A percentile compares a stretch with the other conserved stretches of the same genome.
Evolutionary conservation across 2,329 filamentous ascomycete species (phyloP).

Genomic region (Lomentospora prolificans): DNA sequence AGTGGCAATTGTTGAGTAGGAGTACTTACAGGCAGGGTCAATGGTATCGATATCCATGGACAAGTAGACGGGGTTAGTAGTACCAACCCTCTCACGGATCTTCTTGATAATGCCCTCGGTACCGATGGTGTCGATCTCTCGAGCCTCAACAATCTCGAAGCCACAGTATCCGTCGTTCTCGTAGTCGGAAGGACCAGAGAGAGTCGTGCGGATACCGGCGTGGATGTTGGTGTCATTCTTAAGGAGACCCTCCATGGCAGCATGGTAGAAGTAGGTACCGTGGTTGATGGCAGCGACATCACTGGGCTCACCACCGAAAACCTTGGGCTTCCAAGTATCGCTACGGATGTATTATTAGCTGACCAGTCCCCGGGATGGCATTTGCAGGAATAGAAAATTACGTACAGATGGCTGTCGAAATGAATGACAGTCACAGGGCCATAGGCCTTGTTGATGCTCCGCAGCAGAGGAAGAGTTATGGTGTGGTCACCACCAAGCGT

Average conservation of each 20-base stretch:
- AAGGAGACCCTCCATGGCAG: constrained; percentile 65
- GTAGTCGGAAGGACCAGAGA: constrained; percentile 70
- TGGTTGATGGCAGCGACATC: constrained; percentile 73
- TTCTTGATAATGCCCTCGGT: constrained; percentile 33
- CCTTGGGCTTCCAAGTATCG: constrained; percentile 58
- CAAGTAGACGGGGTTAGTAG: constrained; percentile 69
- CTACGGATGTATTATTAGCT: constrained; percentile 11
- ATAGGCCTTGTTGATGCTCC: constrained; percentile 54
- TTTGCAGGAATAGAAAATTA: not conserved
- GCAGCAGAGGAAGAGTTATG: constrained; percentile 57
- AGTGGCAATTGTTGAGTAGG: too few relatives aligned
- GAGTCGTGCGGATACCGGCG: constrained; percentile 74
- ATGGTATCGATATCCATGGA: constrained; percentile 77
- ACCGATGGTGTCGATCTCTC: constrained; percentile 41
- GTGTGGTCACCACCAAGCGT: constrained; percentile 68
- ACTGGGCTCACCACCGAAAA: constrained; percentile 73
- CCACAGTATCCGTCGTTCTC: constrained; percentile 80
- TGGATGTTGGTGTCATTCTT: constrained; percentile 80
- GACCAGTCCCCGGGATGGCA: not conserved
- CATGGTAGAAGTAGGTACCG: constrained; percentile 84
- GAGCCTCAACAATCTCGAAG: constrained; percentile 71
- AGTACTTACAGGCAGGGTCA: constrained; percentile 49
- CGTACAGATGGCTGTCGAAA: constrained; percentile 61
- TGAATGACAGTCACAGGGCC: constrained; percentile 59
- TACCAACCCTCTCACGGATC: constrained; percentile 65